These are phyloP conservation scores for Letharia columbiana DNA, from an alignment of 495 filamentous ascomycete genomes.

Conservation along the genomic window DNA sequence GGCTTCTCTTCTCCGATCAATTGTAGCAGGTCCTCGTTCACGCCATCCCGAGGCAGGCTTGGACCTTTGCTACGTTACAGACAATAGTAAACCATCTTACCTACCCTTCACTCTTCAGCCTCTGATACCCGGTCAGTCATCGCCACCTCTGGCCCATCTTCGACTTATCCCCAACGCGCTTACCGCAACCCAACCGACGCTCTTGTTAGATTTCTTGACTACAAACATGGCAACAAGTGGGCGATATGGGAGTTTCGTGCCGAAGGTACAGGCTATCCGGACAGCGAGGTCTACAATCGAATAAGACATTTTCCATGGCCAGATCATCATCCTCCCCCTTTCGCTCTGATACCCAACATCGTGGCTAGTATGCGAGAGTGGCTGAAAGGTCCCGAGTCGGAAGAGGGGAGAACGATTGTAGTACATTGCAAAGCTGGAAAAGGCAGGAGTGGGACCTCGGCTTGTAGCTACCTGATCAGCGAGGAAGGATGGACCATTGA, in stretches of 20 bases:
- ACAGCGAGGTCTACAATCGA: conserved; percentile 72
- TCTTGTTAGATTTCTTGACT: conserved; percentile 77
- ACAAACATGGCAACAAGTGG: conserved; percentile 74
- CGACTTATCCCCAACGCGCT: conserved; percentile 77
- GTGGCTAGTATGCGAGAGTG: conserved; percentile 85
- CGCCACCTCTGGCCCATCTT: conserved; percentile 74
- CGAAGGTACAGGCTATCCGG: conserved; percentile 91
- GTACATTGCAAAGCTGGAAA: conserved; percentile 98
- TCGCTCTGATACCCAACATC: conserved; percentile 76
- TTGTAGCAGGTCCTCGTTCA: conserved; percentile 70
- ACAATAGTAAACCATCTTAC: conserved; percentile 45
- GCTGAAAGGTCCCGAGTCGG: conserved; percentile 49
- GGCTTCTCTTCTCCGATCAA: conserved; percentile 61
- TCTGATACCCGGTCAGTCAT: conserved; percentile 39
- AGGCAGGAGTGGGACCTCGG: conserved; percentile 82
- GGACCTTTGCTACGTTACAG: conserved; percentile 92
- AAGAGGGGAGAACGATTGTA: conserved; percentile 62
- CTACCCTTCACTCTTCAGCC: background rate
- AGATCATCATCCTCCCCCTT: conserved; percentile 94
- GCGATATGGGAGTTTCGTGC: conserved; percentile 95
- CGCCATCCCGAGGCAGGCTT: conserved; percentile 79
- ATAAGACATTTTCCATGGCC: conserved; percentile 92
- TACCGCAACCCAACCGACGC: conserved; percentile 87
- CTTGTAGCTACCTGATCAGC: conserved; percentile 79
- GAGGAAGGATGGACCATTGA: conserved; percentile 78